Percentiles rank a stretch among this genome's conserved stretches.
phyloP scores from a whole-genome alignment of 257 asterid species.

The Solanum paucissectum region DNA sequence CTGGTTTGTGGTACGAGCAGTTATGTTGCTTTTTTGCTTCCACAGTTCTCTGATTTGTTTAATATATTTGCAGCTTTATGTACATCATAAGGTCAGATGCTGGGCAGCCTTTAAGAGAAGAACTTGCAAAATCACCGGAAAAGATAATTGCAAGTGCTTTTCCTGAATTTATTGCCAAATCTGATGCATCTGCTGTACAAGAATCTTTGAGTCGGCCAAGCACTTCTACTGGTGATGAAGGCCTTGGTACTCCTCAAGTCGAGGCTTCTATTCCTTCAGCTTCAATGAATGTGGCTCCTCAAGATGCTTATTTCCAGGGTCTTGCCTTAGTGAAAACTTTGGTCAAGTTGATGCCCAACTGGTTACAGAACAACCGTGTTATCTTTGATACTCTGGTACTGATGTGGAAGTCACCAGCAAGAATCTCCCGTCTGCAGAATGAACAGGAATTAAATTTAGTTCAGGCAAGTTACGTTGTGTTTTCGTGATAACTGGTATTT shows the following conservation, averaged over 20 bases:
- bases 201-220: constrained; percentile 53
- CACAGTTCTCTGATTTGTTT: constrained; percentile 9
- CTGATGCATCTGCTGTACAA: constrained; percentile 42
- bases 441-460: constrained; percentile 91
- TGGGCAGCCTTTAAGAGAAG: constrained; percentile 98
- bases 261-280: constrained; percentile 52
- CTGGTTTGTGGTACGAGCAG: constrained; percentile 1
- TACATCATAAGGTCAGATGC: constrained; percentile 92
- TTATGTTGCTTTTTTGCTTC: background rate
- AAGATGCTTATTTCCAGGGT: constrained; percentile 96
- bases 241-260: constrained; percentile 43
- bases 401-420: constrained; percentile 90
- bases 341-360: constrained; percentile 93
- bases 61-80: constrained; percentile 60
- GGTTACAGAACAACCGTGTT: constrained; percentile 85
- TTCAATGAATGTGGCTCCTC: constrained; percentile 36
- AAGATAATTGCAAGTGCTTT: constrained; percentile 92
- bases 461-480: constrained; percentile 55
- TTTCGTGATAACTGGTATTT: background rate
- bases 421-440: constrained; percentile 70
- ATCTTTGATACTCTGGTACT: constrained; percentile 76
- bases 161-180: constrained; percentile 51
- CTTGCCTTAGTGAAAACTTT: constrained; percentile 86
- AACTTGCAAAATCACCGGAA: constrained; percentile 94
- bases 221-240: constrained; percentile 43